These are phyloP conservation scores for Ogataea minuta DNA, from an alignment of 805 yeast genomes.

Conservation along the genomic window DNA sequence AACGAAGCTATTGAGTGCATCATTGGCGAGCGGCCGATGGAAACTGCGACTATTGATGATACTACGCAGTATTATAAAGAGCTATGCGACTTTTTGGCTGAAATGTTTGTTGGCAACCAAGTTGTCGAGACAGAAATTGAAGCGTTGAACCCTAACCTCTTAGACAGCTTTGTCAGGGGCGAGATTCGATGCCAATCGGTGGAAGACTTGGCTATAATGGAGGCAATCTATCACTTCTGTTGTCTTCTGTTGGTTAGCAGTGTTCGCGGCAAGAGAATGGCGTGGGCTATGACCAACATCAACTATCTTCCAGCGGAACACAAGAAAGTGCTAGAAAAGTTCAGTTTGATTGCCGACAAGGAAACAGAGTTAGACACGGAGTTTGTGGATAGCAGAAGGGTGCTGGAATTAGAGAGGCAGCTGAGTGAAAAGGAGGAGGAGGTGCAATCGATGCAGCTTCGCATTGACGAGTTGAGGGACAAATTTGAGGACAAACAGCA, in stretches of 20 bases:
- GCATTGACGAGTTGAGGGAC: constrained; percentile 10
- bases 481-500: constrained; percentile 10
- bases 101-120: constrained; percentile 16
- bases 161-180: constrained; percentile 11
- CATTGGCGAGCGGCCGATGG: constrained; percentile 21
- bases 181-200: constrained; percentile 2
- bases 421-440: constrained; percentile 13
- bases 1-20: constrained; percentile 19
- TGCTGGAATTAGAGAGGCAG: constrained; percentile 10
- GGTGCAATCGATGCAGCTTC: constrained; percentile 7
- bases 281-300: constrained; percentile 31
- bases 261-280: constrained; percentile 26
- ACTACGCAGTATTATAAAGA: constrained; percentile 11
- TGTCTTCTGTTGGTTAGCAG: constrained; percentile 26
- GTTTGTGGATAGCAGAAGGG: constrained; percentile 13
- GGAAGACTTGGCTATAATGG: constrained; percentile 14
- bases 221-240: constrained; percentile 26
- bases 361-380: constrained; percentile 13
- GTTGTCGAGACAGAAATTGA: constrained; percentile 16
- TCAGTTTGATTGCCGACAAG: constrained; percentile 22
- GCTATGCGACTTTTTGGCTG: constrained; percentile 12
- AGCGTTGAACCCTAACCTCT: constrained; percentile 9
- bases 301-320: constrained; percentile 22
- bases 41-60: constrained; percentile 4
- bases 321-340: constrained; percentile 21